These are phyloP conservation scores for Piedraia hortae DNA, from an alignment of 2,329 filamentous ascomycete genomes.

Conservation along the genomic window DNA sequence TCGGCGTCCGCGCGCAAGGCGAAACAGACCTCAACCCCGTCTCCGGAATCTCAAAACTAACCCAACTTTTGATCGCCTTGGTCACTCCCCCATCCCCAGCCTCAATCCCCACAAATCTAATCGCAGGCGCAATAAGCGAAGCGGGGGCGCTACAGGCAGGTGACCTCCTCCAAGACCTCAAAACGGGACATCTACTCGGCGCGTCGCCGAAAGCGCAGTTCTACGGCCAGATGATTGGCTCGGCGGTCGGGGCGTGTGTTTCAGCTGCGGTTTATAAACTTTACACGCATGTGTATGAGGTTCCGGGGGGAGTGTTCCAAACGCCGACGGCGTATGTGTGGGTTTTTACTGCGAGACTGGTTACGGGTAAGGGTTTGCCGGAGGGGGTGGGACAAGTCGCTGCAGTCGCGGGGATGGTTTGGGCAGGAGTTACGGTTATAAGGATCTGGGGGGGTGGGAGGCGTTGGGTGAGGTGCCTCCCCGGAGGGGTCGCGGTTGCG, in stretches of 20 bases:
- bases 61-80: slow-evolving; percentile 80
- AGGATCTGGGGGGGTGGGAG: slow-evolving; percentile 27
- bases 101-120: slow-evolving; percentile 78
- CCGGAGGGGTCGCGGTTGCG: slow-evolving; percentile 84
- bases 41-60: slow-evolving; percentile 85
- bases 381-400: slow-evolving; percentile 62
- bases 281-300: slow-evolving; percentile 69
- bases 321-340: slow-evolving; percentile 89
- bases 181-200: slow-evolving; percentile 78
- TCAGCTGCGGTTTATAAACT: slow-evolving; percentile 69
- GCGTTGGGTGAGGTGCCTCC: slow-evolving; percentile 48
- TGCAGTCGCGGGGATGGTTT: slow-evolving; percentile 43
- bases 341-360: slow-evolving; percentile 84
- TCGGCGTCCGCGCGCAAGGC: slow-evolving; percentile 36
- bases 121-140: slow-evolving; percentile 71
- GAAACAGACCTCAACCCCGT: slow-evolving; percentile 92
- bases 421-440: slow-evolving; percentile 39
- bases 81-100: slow-evolving; percentile 63
- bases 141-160: slow-evolving; percentile 77
- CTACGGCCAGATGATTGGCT: slow-evolving; percentile 83
- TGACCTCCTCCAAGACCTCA: slow-evolving; percentile 89
- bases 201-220: slow-evolving; percentile 88
- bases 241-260: slow-evolving; percentile 57
- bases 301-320: slow-evolving; percentile 73
- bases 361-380: slow-evolving; percentile 73